Base-by-base conservation (phyloP, 441 rosid species). In the Sinapis alba region DNA sequence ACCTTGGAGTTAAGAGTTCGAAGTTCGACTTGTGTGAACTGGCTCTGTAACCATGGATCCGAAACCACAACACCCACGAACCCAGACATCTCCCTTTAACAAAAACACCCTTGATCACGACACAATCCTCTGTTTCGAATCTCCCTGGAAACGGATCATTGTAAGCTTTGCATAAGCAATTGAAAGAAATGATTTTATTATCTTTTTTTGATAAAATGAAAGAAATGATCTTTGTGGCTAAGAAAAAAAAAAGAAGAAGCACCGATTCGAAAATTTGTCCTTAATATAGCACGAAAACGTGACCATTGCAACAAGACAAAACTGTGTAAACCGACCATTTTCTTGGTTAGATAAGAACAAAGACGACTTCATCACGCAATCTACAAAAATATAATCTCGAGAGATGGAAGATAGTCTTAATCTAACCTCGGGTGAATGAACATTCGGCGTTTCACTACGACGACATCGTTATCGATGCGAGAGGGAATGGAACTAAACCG, bases 1-100 rank as follows among this genome's bases (percentile, higher is more conserved):
- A 87, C 94, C 81, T 85, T 87, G 8, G 88, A 65, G 30, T 83
- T 76, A 67, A 89, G 94, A 78, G 87, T 80, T 3, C 87, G 89
- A 73, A 89, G 89, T 75, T 87, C 91, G 7, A 87, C 84, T 80
- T 87, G 91, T 2, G 89, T 87, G 71, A 87, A 87, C 73, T 87
- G 91, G 75, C 89, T 83, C 82, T 86, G 90, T 34, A 87, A 83
- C 89, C 81, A 85, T 65, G 86, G 87, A 77, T 89, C 94, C 0
- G 91, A 84, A 30, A 87, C 86, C 12, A 77, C 68, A 69, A 87
- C 86, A 65, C 90, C 91, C 28, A 71, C 80, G 10, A 51, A 84
- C 60, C 86, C 81, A 7, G 94, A 87, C 94, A 87, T 89, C 65
- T 77, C 84, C 28, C 65, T 23, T 16, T 28, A 50, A 21, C 62